Percentiles rank a stretch among this genome's conserved stretches.
phyloP scores from a whole-genome alignment of 2,329 filamentous ascomycete genomes.

The Microdochium nivale region DNA sequence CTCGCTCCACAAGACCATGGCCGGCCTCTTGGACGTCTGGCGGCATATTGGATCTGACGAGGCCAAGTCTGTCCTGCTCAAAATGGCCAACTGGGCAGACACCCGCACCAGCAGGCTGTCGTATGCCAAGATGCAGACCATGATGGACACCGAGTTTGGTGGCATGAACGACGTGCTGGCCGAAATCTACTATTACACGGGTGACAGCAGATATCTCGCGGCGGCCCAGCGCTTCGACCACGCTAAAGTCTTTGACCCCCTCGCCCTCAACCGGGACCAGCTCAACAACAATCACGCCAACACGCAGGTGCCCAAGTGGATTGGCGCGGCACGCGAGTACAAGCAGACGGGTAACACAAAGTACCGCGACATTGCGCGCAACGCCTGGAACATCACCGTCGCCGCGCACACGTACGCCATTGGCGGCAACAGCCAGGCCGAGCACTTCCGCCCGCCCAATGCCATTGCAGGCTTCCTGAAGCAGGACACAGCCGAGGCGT shows the following conservation, averaged over 20 bases:
- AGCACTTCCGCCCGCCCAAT: slow-evolving; percentile 39
- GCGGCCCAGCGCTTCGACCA: slow-evolving; percentile 42
- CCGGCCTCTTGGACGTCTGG: slow-evolving; percentile 41
- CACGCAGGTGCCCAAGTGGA: slow-evolving; percentile 45
- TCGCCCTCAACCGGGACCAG: slow-evolving; percentile 33
- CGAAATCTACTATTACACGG: slow-evolving; percentile 36
- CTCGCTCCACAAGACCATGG: slow-evolving; percentile 43
- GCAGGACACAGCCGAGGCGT: slow-evolving; percentile 39
- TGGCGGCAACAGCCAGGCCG: slow-evolving; percentile 42
- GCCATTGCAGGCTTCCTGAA: slow-evolving; percentile 34
- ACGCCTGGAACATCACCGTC: slow-evolving; percentile 39
- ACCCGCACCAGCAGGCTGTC: slow-evolving; percentile 31
- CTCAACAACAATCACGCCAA: slow-evolving; percentile 42
- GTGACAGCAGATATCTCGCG: slow-evolving; percentile 34
- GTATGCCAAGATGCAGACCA: slow-evolving; percentile 34
- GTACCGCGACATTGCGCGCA: slow-evolving; percentile 38
- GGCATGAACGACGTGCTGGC: slow-evolving; percentile 45
- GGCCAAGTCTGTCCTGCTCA: slow-evolving; percentile 33
- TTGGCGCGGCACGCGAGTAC: slow-evolving; percentile 38
- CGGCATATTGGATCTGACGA: slow-evolving; percentile 30
- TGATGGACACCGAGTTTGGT: slow-evolving; percentile 41
- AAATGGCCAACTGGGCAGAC: slow-evolving; percentile 39
- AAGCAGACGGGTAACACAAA: slow-evolving; percentile 33
- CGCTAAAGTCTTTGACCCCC: slow-evolving; percentile 33
- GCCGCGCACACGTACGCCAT: slow-evolving; percentile 41